These are phyloP conservation scores for Vigna trinervia DNA, from an alignment of 306 rosid species.

Conservation along the genomic window DNA sequence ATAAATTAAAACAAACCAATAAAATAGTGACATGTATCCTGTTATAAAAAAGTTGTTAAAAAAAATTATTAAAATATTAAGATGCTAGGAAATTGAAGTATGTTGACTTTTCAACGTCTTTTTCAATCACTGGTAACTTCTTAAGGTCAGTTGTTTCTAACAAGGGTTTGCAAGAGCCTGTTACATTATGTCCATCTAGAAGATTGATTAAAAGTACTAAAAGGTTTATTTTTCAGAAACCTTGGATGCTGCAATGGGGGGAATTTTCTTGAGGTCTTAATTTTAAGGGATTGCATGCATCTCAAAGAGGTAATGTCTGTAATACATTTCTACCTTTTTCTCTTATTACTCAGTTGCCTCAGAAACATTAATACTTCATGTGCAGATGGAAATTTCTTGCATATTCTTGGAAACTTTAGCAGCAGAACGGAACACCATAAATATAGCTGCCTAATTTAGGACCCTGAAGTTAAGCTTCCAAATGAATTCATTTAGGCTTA, in stretches of 20 bases:
- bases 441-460: no score
- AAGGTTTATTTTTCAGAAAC: conserved; percentile 59
- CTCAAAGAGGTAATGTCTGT: conserved; percentile 79
- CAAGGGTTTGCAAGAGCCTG: conserved; percentile 28
- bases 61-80: no score
- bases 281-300: conserved; percentile 98
- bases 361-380: conserved; percentile 31
- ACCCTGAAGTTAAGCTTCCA: no score
- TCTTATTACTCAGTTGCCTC: conserved; percentile 29
- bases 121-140: conserved; percentile 91
- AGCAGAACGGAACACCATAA: no score
- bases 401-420: no score
- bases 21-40: no score
- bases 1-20: no score
- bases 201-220: conserved; percentile 16
- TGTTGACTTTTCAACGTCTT: conserved; percentile 94
- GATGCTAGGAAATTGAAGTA: conserved; percentile 49
- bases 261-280: conserved; percentile 77
- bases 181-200: conserved; percentile 8
- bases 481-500: no score
- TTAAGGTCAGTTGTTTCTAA: conserved; percentile 64
- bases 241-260: conserved; percentile 81
- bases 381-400: conserved; percentile 63
- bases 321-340: not conserved
- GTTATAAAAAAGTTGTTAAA: no score